These are phyloP conservation scores for Agaricus sinodeliciosus DNA, from an alignment of 768 basidiomycete genomes.

Conservation along the genomic window DNA sequence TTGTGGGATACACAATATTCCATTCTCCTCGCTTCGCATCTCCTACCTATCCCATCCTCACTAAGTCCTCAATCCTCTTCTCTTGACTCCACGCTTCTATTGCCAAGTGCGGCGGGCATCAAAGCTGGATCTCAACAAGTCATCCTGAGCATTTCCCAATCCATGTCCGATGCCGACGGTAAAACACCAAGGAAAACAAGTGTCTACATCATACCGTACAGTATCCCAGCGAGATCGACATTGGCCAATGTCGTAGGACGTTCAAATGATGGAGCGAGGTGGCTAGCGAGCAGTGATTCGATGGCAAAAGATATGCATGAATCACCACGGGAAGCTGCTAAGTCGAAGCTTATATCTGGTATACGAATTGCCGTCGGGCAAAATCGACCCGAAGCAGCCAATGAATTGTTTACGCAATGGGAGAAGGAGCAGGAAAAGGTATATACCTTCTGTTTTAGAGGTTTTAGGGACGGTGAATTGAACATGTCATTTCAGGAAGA, in stretches of 20 bases:
- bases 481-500: neutral
- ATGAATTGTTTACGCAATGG: conserved; percentile 60
- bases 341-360: conserved; percentile 26
- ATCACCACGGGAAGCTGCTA: conserved; percentile 14
- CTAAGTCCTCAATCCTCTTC: conserved; percentile 21
- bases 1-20: conserved; percentile 69
- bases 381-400: conserved; percentile 44
- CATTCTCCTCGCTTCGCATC: conserved; percentile 50
- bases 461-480: neutral
- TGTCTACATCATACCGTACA: conserved; percentile 54
- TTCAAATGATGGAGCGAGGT: conserved; percentile 30
- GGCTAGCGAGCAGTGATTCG: conserved; percentile 25
- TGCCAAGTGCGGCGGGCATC: conserved; percentile 10
- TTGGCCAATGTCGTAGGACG: conserved; percentile 60
- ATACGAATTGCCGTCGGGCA: conserved; percentile 36
- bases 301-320: neutral
- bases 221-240: conserved; percentile 46
- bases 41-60: conserved; percentile 42
- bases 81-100: conserved; percentile 17
- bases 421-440: conserved; percentile 25
- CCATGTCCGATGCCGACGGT: conserved; percentile 15
- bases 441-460: neutral
- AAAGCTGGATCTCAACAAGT: conserved; percentile 32
- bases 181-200: conserved; percentile 30
- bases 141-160: conserved; percentile 41